Conservation (phyloP, 768 basidiomycete genomes). For the Russula vinacea region DNA sequence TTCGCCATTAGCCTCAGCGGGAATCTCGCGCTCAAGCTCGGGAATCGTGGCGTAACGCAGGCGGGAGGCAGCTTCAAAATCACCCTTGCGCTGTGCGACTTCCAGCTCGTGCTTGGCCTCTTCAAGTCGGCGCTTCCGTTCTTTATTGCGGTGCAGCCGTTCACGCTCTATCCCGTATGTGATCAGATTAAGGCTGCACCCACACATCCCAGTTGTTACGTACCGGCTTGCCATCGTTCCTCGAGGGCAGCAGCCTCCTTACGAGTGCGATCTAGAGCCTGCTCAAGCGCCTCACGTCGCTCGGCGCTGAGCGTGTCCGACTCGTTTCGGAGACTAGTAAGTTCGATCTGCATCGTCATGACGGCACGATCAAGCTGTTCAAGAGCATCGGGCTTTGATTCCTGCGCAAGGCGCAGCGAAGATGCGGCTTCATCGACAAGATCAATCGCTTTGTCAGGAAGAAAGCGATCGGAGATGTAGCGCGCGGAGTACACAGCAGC, state of each 20-base stretch:
- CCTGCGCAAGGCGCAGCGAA: slow-evolving; percentile 80
- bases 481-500: slow-evolving; percentile 82
- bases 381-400: slow-evolving; percentile 81
- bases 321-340: slow-evolving; percentile 87
- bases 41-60: slow-evolving; percentile 84
- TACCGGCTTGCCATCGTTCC: slow-evolving; percentile 71
- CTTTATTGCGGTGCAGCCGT: slow-evolving; percentile 63
- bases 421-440: slow-evolving; percentile 92
- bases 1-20: slow-evolving; percentile 47
- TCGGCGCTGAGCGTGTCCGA: slow-evolving; percentile 79
- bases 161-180: slow-evolving; percentile 51
- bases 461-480: slow-evolving; percentile 82
- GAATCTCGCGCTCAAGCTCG: slow-evolving; percentile 69
- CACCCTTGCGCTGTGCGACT: slow-evolving; percentile 84
- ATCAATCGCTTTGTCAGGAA: slow-evolving; percentile 91
- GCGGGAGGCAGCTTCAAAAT: slow-evolving; percentile 79
- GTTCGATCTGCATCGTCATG: slow-evolving; percentile 83
- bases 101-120: slow-evolving; percentile 83
- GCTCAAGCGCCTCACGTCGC: slow-evolving; percentile 63
- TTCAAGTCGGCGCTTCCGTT: slow-evolving; percentile 63
- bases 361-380: slow-evolving; percentile 81
- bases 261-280: slow-evolving; percentile 56
- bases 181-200: background rate
- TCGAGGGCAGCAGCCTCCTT: slow-evolving; percentile 60
- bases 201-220: slow-evolving; percentile 25